A percentile compares a stretch with the other conserved stretches of the same genome.
phyloP scores from a whole-genome alignment of 2,329 filamentous ascomycete species.

The Cryphonectria carpinicola region DNA sequence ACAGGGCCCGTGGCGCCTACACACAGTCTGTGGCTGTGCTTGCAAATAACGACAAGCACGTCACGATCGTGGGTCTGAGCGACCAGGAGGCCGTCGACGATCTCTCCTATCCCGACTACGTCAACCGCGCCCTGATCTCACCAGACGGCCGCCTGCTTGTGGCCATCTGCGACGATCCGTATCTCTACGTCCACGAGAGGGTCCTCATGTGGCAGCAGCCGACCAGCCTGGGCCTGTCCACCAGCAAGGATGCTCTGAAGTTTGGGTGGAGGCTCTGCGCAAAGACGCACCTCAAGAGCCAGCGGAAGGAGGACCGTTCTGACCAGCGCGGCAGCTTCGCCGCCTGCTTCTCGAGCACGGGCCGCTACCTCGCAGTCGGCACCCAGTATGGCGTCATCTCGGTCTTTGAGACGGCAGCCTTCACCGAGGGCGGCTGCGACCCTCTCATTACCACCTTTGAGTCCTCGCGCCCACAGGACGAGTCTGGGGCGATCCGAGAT shows the following conservation, averaged over 20 bases:
- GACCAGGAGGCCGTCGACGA: slow-evolving; percentile 68
- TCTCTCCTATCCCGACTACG: slow-evolving; percentile 77
- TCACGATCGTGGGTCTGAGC: slow-evolving; percentile 79
- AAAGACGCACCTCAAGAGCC: slow-evolving; percentile 61
- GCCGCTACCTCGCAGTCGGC: slow-evolving; percentile 72
- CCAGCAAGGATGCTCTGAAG: slow-evolving; percentile 34
- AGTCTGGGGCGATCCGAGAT: slow-evolving; percentile 79
- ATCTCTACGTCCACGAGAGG: slow-evolving; percentile 79
- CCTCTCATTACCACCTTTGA: slow-evolving; percentile 76
- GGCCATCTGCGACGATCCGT: slow-evolving; percentile 85
- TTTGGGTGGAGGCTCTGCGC: slow-evolving; percentile 57
- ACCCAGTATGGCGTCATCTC: slow-evolving; percentile 82
- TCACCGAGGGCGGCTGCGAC: slow-evolving; percentile 52
- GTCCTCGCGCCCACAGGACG: slow-evolving; percentile 73
- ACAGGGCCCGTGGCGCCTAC: slow-evolving; percentile 46
- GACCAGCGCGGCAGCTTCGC: slow-evolving; percentile 74
- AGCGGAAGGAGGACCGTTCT: slow-evolving; percentile 56
- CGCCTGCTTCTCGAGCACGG: slow-evolving; percentile 75
- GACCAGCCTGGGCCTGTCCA: slow-evolving; percentile 32
- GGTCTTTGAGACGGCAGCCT: slow-evolving; percentile 64
- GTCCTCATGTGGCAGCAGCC: slow-evolving; percentile 43
- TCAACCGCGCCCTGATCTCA: slow-evolving; percentile 94
- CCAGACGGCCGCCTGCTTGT: slow-evolving; percentile 81
- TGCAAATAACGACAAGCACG: slow-evolving; percentile 89
- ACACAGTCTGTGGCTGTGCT: slow-evolving; percentile 67